Percentiles rank a stretch among this genome's conserved stretches.
Evolutionary conservation across 2,329 filamentous ascomycete species (phyloP).

Genomic region (Monilinia aucupariae): DNA sequence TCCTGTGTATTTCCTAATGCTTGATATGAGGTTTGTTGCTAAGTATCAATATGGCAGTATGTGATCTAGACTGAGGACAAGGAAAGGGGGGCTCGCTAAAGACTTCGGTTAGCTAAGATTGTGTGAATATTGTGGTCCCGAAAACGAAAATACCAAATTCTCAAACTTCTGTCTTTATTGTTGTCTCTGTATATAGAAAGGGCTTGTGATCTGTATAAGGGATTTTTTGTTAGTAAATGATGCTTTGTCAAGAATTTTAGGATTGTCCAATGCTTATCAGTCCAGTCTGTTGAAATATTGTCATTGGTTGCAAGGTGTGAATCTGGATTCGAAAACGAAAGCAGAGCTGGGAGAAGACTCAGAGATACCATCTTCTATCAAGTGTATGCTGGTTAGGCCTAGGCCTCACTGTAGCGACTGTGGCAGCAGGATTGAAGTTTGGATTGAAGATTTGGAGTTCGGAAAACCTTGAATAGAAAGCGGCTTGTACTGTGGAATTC

Average conservation of each 20-base stretch:
- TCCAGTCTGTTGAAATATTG: neutral
- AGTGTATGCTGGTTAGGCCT: too few relatives aligned
- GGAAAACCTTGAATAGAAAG: neutral
- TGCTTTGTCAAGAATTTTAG: neutral
- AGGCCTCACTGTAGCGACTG: neutral
- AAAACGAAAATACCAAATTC: neutral
- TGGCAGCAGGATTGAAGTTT: neutral
- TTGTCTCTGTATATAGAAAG: neutral
- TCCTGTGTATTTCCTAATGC: neutral
- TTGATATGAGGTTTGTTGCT: neutral
- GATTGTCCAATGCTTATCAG: too few relatives aligned
- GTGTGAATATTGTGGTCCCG: neutral
- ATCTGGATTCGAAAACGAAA: neutral
- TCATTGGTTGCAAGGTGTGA: neutral
- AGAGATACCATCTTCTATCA: neutral
- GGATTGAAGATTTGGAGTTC: neutral
- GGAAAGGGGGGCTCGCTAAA: neutral
- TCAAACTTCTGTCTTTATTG: neutral
- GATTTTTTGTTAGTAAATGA: neutral
- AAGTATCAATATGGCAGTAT: neutral
- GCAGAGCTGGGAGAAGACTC: rapidly evolving
- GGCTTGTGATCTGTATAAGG: neutral
- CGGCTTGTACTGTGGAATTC: neutral
- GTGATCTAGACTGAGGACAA: neutral
- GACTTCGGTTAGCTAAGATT: neutral